A percentile compares a stretch with the other conserved stretches of the same genome.
Evolutionary conservation across 148 eudicot genomes (phyloP).

Genomic region (Vaccinium vitisidaea): DNA sequence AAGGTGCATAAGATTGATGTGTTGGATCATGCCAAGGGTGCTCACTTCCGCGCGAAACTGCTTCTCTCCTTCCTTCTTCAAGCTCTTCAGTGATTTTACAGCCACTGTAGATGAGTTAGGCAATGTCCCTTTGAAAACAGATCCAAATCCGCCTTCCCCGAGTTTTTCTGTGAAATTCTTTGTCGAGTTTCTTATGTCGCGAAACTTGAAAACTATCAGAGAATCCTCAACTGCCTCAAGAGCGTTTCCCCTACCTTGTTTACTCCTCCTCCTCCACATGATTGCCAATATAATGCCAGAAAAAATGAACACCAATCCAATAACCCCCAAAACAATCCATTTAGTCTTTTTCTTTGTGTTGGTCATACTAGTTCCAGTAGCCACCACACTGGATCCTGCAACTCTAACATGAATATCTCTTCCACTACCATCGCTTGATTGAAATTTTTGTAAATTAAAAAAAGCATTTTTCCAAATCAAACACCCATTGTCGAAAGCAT

Average conservation of each 20-base stretch:
- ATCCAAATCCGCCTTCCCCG: neutral
- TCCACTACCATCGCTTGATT: neutral
- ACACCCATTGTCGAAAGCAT: neutral
- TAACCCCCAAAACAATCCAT: neutral
- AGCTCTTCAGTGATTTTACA: neutral
- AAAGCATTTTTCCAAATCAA: neutral
- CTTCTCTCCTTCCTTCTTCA: constrained; percentile 3
- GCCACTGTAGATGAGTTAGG: neutral
- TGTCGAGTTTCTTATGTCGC: neutral
- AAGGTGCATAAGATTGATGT: neutral
- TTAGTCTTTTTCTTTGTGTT: neutral
- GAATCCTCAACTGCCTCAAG: neutral
- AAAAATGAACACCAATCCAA: neutral
- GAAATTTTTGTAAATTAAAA: neutral
- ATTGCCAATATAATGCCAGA: neutral
- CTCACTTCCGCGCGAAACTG: neutral
- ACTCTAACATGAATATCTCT: neutral
- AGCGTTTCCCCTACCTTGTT: neutral
- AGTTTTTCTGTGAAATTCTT: neutral
- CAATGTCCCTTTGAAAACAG: neutral
- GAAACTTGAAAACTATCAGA: neutral
- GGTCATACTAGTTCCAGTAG: neutral
- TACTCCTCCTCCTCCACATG: neutral
- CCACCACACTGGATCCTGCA: neutral
- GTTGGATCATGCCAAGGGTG: neutral